phyloP scores from a whole-genome alignment of 495 filamentous ascomycete genomes.

The Aspergillus leporis region DNA sequence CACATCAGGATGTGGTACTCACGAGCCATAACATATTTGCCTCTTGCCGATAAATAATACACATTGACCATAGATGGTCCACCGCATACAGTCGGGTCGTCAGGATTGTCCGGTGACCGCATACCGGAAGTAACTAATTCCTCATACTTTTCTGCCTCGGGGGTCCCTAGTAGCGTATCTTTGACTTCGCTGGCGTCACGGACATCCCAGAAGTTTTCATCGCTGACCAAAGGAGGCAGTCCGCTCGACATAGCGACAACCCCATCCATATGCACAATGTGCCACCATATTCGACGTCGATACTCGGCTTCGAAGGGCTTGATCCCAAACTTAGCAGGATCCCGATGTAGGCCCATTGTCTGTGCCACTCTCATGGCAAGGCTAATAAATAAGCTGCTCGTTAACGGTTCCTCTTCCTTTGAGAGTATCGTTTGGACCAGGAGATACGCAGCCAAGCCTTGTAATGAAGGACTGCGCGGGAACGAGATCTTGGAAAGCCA shows the following conservation, averaged over 20 bases:
- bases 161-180: constrained; percentile 43
- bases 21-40: constrained; percentile 52
- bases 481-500: constrained; percentile 49
- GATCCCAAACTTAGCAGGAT: constrained; percentile 67
- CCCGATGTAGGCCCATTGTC: constrained; percentile 71
- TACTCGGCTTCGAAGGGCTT: constrained; percentile 66
- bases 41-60: constrained; percentile 46
- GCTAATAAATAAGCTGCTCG: constrained; percentile 52
- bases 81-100: constrained; percentile 45
- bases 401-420: constrained; percentile 49
- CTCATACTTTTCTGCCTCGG: constrained; percentile 41
- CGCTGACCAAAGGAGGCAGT: constrained; percentile 43
- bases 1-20: constrained; percentile 15
- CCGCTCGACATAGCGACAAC: constrained; percentile 51
- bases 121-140: constrained; percentile 31
- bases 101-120: constrained; percentile 42
- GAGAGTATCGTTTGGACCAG: constrained; percentile 48
- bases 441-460: constrained; percentile 46
- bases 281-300: constrained; percentile 71
- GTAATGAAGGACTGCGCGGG: constrained; percentile 46
- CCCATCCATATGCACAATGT: constrained; percentile 66
- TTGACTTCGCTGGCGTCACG: constrained; percentile 47
- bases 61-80: constrained; percentile 50
- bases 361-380: constrained; percentile 66
- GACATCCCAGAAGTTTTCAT: constrained; percentile 52